Evolutionary conservation across 1,284 basidiomycete species (phyloP), one percentile per base, ranked within the genome.

Genomic region (Cryptococcus sp.): DNA sequence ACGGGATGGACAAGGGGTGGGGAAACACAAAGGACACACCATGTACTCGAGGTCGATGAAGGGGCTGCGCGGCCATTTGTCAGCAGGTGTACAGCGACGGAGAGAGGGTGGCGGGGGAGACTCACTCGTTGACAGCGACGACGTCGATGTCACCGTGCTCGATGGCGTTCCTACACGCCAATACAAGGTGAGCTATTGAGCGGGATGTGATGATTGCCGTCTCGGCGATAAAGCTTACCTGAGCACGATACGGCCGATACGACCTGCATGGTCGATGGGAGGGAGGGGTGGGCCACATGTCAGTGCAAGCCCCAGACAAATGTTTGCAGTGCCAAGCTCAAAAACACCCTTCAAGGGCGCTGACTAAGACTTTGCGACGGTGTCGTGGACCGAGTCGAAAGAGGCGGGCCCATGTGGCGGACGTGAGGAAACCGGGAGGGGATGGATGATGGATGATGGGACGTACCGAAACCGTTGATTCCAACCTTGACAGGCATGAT

Each of bases 21-120:
- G 3, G n/a, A 16, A 46, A 46, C n/a, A 28, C 21, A 16, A 46
- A 56, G n/a, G 86, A 46, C 63, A 16, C 40, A 70, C 92, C 91
- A 95, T 94, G 85, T 96, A 96, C 11, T 88, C 85, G 68, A 95
- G 87, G 78, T 91, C 87, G 71, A 96, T 95, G 87, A 96, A 97
- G 60, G 92, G 92, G 81, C 87, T 89, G 62, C 23, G 45, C 15
- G 47, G 28, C 51, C 37, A 42, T 39, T n/a, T 42, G 49, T 59
- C 42, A 58, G 51, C 42, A 20, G 13, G 2, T 21, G 21, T 11
- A 13, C 40, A 18, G 20, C 2, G 35, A 18, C 9, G n/a, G 12
- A 45, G 21, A 28, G 11, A 35, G 8, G 23, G 46, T 24, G 28
- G 37, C 16, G 16, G 36, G 23, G 38, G 6, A 12, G 52, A 80